Evolutionary conservation across 495 filamentous ascomycete genomes (phyloP), one percentile per base, ranked within the genome.

Genomic region (Staphylotrichum longicolle): DNA sequence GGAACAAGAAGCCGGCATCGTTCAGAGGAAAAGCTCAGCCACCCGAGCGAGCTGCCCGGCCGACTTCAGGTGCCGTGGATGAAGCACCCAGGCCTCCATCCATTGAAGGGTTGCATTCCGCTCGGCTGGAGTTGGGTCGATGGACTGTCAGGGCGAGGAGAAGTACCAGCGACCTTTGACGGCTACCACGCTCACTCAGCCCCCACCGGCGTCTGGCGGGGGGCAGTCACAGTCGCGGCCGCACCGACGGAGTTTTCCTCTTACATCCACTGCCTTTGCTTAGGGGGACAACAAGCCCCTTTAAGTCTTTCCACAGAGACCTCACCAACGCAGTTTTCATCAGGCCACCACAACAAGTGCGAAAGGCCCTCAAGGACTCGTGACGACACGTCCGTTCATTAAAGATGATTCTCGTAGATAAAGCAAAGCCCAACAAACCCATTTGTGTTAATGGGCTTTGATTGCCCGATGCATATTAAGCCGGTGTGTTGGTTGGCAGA

Each of bases 391-490:
- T 47, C 14, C 40, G 20, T 56, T 65, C 63, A 70, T 68, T 58
- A 63, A 62, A 41, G 3, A 32, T 63, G 48, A 56, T 61, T 56
- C 44, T 52, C 33, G 48, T 68, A 64, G 66, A 68, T 70, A 63
- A 70, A 53, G 63, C 47, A 37, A 57, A 60, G 59, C 51, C 27
- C 42, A 58, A 46, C 39, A 49, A 30, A 15, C 27, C 57, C 48
- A 58, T 59, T 62, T 58, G 52, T 34, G 30, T 68, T 70, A 62
- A 70, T 68, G 20, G 32, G n/a, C 35, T 45, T 59, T 69, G 58
- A 64, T 68, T 70, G 57, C 45, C 55, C 47, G 66, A 44, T 48
- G 44, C 61, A 55, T 51, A 64, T 67, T 65, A 65, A 60, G 45
- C 53, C 30, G 15, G 49, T 55, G 37, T 58, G 37, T 34, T 59